Evolutionary conservation across 2,329 filamentous ascomycete genomes (phyloP), one percentile per base, ranked within the genome.

Genomic region (Alternaria rosae): DNA sequence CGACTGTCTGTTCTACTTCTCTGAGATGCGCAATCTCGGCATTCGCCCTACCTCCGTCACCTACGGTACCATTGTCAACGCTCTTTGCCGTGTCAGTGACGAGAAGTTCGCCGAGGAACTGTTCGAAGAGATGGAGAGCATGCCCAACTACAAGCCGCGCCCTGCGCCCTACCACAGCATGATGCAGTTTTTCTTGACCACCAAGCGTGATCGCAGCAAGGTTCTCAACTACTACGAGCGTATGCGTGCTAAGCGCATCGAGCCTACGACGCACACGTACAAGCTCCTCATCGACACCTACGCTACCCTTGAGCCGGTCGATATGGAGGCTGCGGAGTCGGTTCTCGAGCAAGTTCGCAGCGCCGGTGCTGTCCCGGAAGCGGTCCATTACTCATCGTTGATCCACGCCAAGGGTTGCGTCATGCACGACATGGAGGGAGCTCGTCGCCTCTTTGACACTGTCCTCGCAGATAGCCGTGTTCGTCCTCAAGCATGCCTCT

Each of bases 181-280:
- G 89, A 99, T 99, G 89, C 95, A 99, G 79, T 98, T 97, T 83
- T 99, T 98, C 87, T 85, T 98, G 70, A 97, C 92, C 59, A 98
- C 94, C 57, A 98, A 98, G 87, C 92, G 93, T 55, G 94, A 99
- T 80, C 94, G 95, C 82, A 83, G 86, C 79, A 98, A 98, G 88
- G 94, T 97, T 6, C 86, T 99, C 23, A 86, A 90, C 30, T 99
- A 98, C 85, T 98, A 97, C 77, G 91, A 97, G 80, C 92, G 94
- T 65, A 98, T 99, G 95, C 89, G 91, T 78, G 86, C 88, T 21
- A 92, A 91, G 82, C 89, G 90, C 59, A 99, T 99, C 76, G 85
- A 91, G 62, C 94, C 95, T 2, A 98, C 95, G 1, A 91, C 93
- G 65, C 95, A 99, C 82, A 99, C 95, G 1, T 97, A 94, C 86